Conservation (phyloP, 202 grass and related monocot species). For the Carex arenaria region DNA sequence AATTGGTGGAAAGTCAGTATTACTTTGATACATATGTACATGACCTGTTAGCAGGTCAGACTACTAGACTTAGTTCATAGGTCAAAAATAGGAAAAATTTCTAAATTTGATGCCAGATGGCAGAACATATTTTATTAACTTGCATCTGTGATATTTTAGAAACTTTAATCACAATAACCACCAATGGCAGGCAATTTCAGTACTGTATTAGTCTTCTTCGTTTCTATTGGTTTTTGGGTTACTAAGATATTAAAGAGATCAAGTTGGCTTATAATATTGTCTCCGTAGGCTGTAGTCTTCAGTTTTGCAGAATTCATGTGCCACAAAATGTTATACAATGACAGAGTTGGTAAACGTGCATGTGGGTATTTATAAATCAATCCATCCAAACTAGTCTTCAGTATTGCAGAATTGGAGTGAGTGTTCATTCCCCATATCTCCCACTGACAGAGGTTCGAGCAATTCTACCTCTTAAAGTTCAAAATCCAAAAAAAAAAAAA, state of each 20-base stretch:
- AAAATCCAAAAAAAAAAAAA: neutral
- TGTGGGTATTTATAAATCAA: neutral
- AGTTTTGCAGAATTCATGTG: neutral
- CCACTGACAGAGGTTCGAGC: neutral
- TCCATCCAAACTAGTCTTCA: neutral
- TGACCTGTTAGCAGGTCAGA: neutral
- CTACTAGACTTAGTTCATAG: neutral
- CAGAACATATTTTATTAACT: neutral
- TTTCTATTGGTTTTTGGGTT: neutral
- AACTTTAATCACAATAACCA: neutral
- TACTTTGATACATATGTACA: neutral
- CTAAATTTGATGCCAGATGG: neutral
- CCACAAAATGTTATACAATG: conserved; percentile 2
- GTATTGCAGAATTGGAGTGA: too few relatives aligned
- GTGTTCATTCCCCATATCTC: neutral
- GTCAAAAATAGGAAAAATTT: too few relatives aligned
- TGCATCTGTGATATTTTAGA: neutral
- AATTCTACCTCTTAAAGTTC: neutral
- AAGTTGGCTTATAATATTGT: neutral
- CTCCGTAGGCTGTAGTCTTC: neutral
- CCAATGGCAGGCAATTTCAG: neutral
- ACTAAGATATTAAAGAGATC: neutral
- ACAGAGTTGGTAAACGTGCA: neutral
- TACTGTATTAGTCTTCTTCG: neutral
- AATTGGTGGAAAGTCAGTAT: neutral